Evolutionary conservation across 139 green algal genomes (phyloP).

Genomic region (Medakamo hakoo): DNA sequence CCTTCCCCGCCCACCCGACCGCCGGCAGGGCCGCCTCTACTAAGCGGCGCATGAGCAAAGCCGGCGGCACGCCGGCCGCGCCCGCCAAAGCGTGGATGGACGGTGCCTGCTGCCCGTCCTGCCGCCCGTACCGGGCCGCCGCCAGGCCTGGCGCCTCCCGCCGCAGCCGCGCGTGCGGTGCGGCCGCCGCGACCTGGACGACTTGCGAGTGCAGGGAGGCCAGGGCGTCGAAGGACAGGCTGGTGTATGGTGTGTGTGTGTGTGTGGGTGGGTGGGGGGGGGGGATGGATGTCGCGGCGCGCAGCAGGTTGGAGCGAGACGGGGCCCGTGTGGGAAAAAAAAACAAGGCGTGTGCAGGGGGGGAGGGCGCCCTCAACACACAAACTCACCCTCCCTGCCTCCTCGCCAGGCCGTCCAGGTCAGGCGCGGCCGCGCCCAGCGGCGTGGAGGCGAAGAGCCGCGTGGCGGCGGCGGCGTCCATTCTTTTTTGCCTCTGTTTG

Average conservation of each 20-base stretch:
- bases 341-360: not conserved
- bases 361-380: not conserved
- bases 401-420: not conserved
- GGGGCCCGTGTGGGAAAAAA: not conserved
- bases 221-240: not conserved
- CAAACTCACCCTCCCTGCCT: not conserved
- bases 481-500: not conserved
- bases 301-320: too few relatives aligned
- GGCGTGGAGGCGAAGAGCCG: not conserved
- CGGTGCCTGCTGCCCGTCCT: too few relatives aligned
- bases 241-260: too few relatives aligned
- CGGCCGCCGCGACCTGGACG: not conserved
- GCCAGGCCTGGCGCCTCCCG: too few relatives aligned
- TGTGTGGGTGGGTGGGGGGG: not conserved
- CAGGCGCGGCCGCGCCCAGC: too few relatives aligned
- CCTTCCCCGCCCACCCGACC: too few relatives aligned
- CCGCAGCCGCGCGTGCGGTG: not conserved
- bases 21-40: too few relatives aligned
- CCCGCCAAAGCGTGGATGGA: too few relatives aligned
- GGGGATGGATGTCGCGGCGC: too few relatives aligned
- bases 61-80: not conserved
- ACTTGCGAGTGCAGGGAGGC: not conserved
- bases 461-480: not conserved
- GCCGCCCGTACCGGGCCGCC: too few relatives aligned
- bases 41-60: not conserved